Conservation (phyloP, 306 rosid species). For the Mimosa pudica region DNA sequence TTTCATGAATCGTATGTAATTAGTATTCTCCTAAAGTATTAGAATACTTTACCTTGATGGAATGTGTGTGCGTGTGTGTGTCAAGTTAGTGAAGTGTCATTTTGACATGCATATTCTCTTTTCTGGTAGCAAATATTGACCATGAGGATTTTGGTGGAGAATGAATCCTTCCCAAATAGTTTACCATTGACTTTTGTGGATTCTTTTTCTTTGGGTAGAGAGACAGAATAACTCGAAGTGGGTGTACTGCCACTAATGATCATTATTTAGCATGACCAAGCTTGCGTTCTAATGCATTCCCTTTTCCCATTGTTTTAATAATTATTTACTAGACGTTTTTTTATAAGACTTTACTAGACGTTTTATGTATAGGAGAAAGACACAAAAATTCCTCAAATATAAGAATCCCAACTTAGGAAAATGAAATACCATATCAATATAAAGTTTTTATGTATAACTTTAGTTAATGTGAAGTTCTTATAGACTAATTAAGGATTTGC, state of each 20-base stretch:
- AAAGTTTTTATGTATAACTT: no score
- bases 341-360: no score
- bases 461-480: no score
- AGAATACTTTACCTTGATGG: not conserved
- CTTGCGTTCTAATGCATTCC: not conserved
- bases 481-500: no score
- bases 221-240: conserved; percentile 36
- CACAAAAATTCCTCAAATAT: no score
- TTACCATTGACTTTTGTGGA: not conserved
- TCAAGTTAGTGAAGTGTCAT: no score
- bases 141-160: not conserved
- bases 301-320: not conserved
- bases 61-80: no score
- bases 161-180: not conserved
- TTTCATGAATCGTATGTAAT: not conserved
- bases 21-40: not conserved
- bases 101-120: not conserved
- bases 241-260: conserved; percentile 45
- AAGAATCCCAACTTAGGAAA: no score
- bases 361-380: no score
- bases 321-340: no score
- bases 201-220: not conserved
- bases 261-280: conserved; percentile 23
- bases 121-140: not conserved
- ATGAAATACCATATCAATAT: no score